Base-by-base conservation (phyloP, 176 grass and related monocot genomes). In the Oryza brachyantha region DNA sequence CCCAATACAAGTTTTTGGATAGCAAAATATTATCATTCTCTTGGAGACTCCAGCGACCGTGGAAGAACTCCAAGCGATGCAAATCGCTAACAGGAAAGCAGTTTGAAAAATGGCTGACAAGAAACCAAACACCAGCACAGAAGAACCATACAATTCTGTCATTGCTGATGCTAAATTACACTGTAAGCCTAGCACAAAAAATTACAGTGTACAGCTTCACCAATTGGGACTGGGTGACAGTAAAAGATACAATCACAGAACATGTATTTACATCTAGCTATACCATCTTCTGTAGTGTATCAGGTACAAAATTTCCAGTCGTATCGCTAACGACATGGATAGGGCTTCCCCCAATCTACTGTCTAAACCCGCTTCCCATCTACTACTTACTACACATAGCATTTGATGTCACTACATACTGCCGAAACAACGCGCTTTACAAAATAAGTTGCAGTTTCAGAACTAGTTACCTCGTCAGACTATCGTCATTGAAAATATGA, bases 281-380 rank as follows among this genome's bases (percentile, higher is more conserved):
- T 61, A 43, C 31, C 48, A 81, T 81, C 66, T 72, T 81, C 81
- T 63, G 50, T 79, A 74, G 75, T 22, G 77, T 66, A 46, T 64
- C 72, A 60, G 59, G 43, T 71, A 81, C 74, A 81, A 89, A 89
- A 76, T 48, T 38, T 89, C 72, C 87, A 31, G 70, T 45, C 71
- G 57, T 55, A 71, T 58, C 66, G 76, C 64, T 25, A 58, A 61
- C 34, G 57, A 65, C 86, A 76, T 72, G 81, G 77, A 70, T 70
- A 66, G 17, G 19, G 28, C 34, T 80, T 88, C 22, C 67, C 36
- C 68, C n/a, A 57, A 22, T 58, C 77, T 36, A 68, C 61, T 68
- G 68, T 48, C 61, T 61, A 73, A 60, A 74, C 60, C 68, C 36
- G 54, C 39, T 54, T 42, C 64, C 58, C 32, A 29, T 55, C 70